Conservation (phyloP, 352 stramenopile species). For the Phytophthora citrophthora region DNA sequence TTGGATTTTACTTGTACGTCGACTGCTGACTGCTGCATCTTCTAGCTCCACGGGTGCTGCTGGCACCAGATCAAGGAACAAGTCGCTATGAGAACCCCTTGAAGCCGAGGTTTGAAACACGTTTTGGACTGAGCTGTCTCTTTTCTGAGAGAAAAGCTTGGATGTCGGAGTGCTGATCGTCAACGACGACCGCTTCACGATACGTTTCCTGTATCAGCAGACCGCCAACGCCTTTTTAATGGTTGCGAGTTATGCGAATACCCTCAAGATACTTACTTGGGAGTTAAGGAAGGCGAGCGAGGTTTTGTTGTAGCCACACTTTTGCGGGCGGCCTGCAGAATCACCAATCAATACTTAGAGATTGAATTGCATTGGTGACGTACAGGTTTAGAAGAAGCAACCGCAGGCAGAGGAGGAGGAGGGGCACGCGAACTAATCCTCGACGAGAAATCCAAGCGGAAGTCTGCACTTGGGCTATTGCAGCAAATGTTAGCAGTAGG, state of each 20-base stretch:
- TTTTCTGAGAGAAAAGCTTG: constrained; percentile 25
- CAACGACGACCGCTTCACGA: constrained; percentile 33
- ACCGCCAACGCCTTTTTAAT: no score
- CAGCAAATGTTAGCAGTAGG: constrained; percentile 1
- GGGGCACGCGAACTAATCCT: constrained; percentile 32
- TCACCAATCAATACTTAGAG: neutral
- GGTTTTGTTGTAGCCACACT: constrained; percentile 27
- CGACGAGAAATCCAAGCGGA: constrained; percentile 63
- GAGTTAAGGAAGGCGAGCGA: constrained; percentile 27
- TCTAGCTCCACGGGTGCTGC: neutral
- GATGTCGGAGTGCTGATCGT: constrained; percentile 16
- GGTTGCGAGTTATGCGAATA: neutral
- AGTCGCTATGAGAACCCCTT: constrained; percentile 8
- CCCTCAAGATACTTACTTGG: constrained; percentile 18
- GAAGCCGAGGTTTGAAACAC: constrained; percentile 4
- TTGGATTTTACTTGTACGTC: neutral
- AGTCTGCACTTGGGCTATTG: constrained; percentile 42
- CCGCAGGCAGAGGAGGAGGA: constrained; percentile 8
- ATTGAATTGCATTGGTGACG: neutral
- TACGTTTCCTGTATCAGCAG: constrained; percentile 22
- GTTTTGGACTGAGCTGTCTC: constrained; percentile 3
- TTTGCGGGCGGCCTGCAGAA: constrained; percentile 15
- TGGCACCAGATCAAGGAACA: constrained; percentile 5
- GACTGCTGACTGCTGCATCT: neutral
- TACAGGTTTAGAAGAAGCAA: constrained; percentile 24